Base-by-base conservation (phyloP, 352 stramenopile species). In the Phytophthora kernoviae region DNA sequence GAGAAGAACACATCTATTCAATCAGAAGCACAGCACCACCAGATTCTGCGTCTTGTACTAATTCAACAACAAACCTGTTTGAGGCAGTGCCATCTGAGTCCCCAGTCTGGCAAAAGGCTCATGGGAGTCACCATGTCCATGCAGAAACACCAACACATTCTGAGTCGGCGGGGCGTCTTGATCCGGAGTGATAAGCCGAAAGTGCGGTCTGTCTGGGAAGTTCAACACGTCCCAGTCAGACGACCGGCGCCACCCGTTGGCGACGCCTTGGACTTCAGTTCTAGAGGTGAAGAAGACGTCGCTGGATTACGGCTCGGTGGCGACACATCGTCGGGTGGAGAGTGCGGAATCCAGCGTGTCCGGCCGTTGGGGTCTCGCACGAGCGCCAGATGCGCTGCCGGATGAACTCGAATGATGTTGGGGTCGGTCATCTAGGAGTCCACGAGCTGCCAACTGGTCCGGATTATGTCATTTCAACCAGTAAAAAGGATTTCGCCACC, bases 101-200 rank as follows among this genome's bases (percentile, higher is more conserved):
- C 67, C 81, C 2, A 91, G 65, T 27, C 57, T 62, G 10, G 76
- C 68, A 26, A 91, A 91, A 10, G 71, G 71, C 15, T 54, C 62
- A n/a, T 82, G 69, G 22, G 68, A 84, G 54, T 88, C 79, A 5
- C 81, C 81, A 24, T 76, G 77, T 2, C 79, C 81, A 24, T 91
- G 81, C 17, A 91, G 60, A 52, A 90, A 74, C 26, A 91, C 22
- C 5, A 90, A 56, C 21, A 89, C 21, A 43, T 89, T 91, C 46
- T 91, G 75, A 37, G 71, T 51, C 27, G 65, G 41, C 14, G 72
- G 44, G 4, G 48, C 44, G 20, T 65, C 45, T 17, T 46, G 42
- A 17, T 62, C 62, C 1, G 62, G 1, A n/a, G 67, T 37, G 15
- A 77, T 44, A 10, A 74, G 48, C 8, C 62, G 22, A 40, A 88